Evolutionary conservation across 257 asterid genomes (phyloP), one percentile per base, ranked within the genome.

Genomic region (Lycium ferocissimum): DNA sequence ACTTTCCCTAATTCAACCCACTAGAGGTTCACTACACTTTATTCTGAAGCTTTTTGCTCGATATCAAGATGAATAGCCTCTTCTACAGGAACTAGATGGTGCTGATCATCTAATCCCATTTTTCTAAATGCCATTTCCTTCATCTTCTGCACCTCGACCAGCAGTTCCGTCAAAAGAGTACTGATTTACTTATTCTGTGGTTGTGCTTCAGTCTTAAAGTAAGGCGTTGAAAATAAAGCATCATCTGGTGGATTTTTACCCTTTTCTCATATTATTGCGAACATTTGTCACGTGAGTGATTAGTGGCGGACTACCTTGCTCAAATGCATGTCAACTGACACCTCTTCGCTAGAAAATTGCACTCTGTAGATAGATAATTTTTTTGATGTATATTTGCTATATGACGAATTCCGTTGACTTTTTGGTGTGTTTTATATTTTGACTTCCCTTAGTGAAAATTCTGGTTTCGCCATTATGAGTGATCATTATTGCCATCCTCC

Each of bases 61-160:
- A 13, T 40, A 20, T 76, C 63, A 26, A 75, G 61, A 47, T 49
- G 81, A 75, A 51, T 49, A 20, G 61, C 81, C 43, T 75, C 59
- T 75, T 49, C 5, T 51, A 22, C 15, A 4, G 0, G 26, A 20
- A 14, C 14, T 49, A 76, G 57, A 71, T 71, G 81, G 22, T 51
- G 63, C 47, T 49, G 63, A 76, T 76, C 47, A 22, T 26, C 81
- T 26, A 51, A 51, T 51, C n/a, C 45, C 22, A 76, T 76, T 76
- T 53, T 4, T 5, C 45, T 3, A 51, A 76, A 26, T 22, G 63
- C 15, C 18, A 72, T 45, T 13, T 51, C 45, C 43, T 76, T 51
- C 63, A 22, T 76, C 81, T 51, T 76, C 26, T 76, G 62, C 63
- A 76, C 63, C 63, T 49, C 22, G 45, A 51, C 9, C 47, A 75